A percentile compares a stretch with the other conserved stretches of the same genome.
Evolutionary conservation across 495 filamentous ascomycete species (phyloP).

Genomic region (Aspergillus funiculosus): DNA sequence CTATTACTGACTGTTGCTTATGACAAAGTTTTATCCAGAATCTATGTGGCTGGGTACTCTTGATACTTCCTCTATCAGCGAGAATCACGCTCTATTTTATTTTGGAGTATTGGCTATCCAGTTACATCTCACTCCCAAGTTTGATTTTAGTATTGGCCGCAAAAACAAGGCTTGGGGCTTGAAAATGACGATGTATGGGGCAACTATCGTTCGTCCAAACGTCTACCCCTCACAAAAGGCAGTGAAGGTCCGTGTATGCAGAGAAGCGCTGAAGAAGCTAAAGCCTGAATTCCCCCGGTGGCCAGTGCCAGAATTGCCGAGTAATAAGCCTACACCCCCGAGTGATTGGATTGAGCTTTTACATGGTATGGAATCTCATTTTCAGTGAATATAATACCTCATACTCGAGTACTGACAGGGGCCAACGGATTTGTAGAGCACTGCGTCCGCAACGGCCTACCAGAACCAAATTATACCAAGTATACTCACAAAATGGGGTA

Average conservation of each 20-base stretch:
- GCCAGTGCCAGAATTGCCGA: constrained; percentile 26
- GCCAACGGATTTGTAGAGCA: constrained; percentile 18
- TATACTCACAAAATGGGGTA: constrained; percentile 14
- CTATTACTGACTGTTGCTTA: no score
- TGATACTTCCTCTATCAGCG: constrained; percentile 4
- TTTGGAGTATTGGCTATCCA: constrained; percentile 29
- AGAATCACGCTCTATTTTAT: constrained; percentile 27
- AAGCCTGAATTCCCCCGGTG: constrained; percentile 21
- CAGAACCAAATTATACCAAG: constrained; percentile 21
- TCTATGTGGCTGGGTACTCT: constrained; percentile 2
- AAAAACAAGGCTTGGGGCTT: constrained; percentile 16
- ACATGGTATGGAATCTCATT: constrained; percentile 21
- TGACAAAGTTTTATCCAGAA: no score
- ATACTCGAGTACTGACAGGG: background rate
- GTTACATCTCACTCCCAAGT: constrained; percentile 23
- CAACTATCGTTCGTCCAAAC: constrained; percentile 21
- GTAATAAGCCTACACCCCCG: constrained; percentile 8
- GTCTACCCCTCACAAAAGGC: constrained; percentile 2
- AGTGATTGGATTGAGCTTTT: constrained; percentile 27
- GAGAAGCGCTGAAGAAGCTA: constrained; percentile 22
- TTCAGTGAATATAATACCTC: no score
- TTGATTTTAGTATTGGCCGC: constrained; percentile 18
- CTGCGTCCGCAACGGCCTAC: constrained; percentile 17
- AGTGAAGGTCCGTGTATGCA: constrained; percentile 27
- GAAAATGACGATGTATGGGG: constrained; percentile 31